Base-by-base conservation (phyloP, 305 asterid species). In the Nicotiana rustica region DNA sequence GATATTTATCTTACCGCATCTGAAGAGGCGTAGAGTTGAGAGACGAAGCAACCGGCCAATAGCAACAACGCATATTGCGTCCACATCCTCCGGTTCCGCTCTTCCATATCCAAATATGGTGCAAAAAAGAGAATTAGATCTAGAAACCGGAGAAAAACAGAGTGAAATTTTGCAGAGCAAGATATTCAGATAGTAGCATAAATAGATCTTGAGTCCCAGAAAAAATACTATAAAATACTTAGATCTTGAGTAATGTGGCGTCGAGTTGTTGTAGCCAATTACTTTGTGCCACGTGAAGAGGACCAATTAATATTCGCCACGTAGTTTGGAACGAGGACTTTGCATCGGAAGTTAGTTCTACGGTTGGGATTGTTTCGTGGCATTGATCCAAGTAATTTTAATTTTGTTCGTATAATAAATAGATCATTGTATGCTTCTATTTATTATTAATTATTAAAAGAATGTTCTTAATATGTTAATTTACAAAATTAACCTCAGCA, bases 1-100 rank as follows among this genome's bases (percentile, higher is more conserved):
- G 35, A 62, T 59, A 82, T 57, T 3, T 8, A 29, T 33, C 90
- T 33, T 86, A 95, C 98, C 88, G 87, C 91, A 80, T 88, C 94
- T 67, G 89, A 90, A 19, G 97, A 91, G 60, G 98, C 98, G 81
- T 13, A 57, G 67, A 91, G 93, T 92, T 90, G 94, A 84, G 96
- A 86, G 64, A 89, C 69, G 78, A 92, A 90, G 89, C 94, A 90
- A 9, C 88, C 92, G 85, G 86, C 81, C 84, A 91, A 83, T n/a
- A 88, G 76, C 68, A 91, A 71, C 80, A 92, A 76, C 85, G 90
- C 49, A 78, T 70, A 88, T 59, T 86, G 92, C 88, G 83, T 79
- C 84, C 89, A 85, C 76, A 88, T 84, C 17, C 47, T 75, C 47
- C 65, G 10, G 55, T 29, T 49, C 17, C 10, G 44, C 64, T 52